Percentiles rank a stretch among this genome's conserved stretches.
Conservation (phyloP, 148 eudicot genomes). For the Gaultheria prostrata region DNA sequence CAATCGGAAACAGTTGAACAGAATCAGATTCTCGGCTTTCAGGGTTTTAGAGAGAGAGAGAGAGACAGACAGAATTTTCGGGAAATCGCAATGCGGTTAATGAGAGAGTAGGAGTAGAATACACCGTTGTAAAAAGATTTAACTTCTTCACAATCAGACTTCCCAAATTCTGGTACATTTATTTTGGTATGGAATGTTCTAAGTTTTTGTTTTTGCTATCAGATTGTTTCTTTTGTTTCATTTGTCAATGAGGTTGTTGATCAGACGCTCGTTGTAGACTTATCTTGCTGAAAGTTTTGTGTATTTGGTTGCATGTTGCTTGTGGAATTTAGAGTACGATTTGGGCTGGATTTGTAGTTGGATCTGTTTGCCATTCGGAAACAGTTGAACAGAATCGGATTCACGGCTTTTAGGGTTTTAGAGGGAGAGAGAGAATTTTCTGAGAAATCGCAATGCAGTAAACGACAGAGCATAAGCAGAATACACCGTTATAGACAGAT, state of each 20-base stretch:
- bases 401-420: neutral
- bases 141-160: neutral
- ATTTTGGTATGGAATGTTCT: no score
- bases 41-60: neutral
- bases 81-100: neutral
- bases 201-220: no score
- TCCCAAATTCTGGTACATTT: neutral
- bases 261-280: neutral
- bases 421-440: neutral
- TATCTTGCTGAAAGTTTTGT: constrained; percentile 6
- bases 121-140: neutral
- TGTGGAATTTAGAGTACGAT: no score
- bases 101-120: neutral
- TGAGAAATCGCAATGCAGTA: neutral
- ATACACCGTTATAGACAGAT: neutral
- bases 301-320: neutral
- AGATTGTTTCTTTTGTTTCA: neutral
- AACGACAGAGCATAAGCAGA: neutral
- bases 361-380: no score
- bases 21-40: neutral
- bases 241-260: neutral
- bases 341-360: no score
- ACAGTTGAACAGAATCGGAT: neutral
- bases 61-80: neutral
- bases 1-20: neutral